These are phyloP conservation scores for Blastobotrys terrestris DNA, from an alignment of 805 yeast genomes.

Conservation along the genomic window DNA sequence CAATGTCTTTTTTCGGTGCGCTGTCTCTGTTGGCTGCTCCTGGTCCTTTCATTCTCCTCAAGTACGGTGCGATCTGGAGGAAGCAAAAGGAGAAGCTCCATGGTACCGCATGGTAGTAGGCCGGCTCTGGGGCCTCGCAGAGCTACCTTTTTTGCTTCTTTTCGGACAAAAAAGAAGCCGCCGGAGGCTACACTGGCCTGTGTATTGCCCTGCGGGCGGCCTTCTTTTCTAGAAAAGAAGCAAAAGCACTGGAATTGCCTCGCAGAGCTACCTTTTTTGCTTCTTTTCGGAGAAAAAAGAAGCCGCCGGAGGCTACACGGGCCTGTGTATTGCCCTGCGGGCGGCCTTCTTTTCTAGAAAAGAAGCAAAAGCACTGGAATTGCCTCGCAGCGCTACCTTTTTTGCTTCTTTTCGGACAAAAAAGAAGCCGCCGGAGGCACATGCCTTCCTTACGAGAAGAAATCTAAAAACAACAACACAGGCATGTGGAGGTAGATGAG, in stretches of 20 bases:
- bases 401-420: too few relatives aligned
- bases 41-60: conserved; percentile 12
- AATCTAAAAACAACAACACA: too few relatives aligned
- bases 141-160: not conserved
- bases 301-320: too few relatives aligned
- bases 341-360: too few relatives aligned
- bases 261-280: too few relatives aligned
- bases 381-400: too few relatives aligned
- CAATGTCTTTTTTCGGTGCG: conserved; percentile 14
- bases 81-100: not conserved
- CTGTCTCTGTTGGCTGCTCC: conserved; percentile 8
- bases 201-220: not conserved
- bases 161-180: not conserved
- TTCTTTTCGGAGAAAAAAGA: too few relatives aligned
- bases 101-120: not conserved
- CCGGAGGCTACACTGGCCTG: not conserved
- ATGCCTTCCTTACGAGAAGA: too few relatives aligned
- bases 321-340: too few relatives aligned
- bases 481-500: too few relatives aligned
- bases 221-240: not conserved
- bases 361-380: too few relatives aligned
- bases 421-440: too few relatives aligned
- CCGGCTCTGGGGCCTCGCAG: not conserved
- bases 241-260: not conserved
- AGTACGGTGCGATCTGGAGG: conserved; percentile 3